phyloP scores from a whole-genome alignment of 2,329 filamentous ascomycete species.

The Davidsoniella australis region DNA sequence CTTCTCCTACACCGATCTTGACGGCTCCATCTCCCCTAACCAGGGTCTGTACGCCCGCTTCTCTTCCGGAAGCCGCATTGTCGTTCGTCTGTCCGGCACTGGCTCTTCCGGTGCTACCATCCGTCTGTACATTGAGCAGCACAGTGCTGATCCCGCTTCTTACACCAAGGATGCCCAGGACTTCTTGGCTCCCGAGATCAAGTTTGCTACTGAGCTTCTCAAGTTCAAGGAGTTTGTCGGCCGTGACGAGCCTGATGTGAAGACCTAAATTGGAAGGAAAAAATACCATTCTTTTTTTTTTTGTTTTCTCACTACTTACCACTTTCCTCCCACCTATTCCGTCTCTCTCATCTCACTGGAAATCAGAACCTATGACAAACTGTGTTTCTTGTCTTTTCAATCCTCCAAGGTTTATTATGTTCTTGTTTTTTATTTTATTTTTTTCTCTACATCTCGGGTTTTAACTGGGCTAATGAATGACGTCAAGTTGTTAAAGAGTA shows the following conservation, averaged over 20 bases:
- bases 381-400: neutral
- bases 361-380: too few species aligned
- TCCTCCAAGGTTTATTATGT: neutral
- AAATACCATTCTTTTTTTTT: neutral
- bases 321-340: too few species aligned
- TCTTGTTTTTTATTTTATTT: neutral
- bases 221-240: slow-evolving; percentile 90
- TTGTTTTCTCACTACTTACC: neutral
- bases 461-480: slow-evolving; percentile 4
- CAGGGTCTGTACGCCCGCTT: slow-evolving; percentile 93
- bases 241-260: slow-evolving; percentile 85
- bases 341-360: neutral
- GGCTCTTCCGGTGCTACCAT: slow-evolving; percentile 93
- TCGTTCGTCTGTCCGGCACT: slow-evolving; percentile 87
- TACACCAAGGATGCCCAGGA: slow-evolving; percentile 77
- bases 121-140: slow-evolving; percentile 91
- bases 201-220: slow-evolving; percentile 66
- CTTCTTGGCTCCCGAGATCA: slow-evolving; percentile 80
- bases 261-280: slow-evolving; percentile 44
- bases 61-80: slow-evolving; percentile 83
- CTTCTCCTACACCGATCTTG: slow-evolving; percentile 97
- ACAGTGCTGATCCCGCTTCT: slow-evolving; percentile 63
- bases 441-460: neutral
- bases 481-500: neutral
- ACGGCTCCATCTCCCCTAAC: slow-evolving; percentile 87